phyloP scores from a whole-genome alignment of 352 stramenopile species.

The Elongisporangium senticosum region DNA sequence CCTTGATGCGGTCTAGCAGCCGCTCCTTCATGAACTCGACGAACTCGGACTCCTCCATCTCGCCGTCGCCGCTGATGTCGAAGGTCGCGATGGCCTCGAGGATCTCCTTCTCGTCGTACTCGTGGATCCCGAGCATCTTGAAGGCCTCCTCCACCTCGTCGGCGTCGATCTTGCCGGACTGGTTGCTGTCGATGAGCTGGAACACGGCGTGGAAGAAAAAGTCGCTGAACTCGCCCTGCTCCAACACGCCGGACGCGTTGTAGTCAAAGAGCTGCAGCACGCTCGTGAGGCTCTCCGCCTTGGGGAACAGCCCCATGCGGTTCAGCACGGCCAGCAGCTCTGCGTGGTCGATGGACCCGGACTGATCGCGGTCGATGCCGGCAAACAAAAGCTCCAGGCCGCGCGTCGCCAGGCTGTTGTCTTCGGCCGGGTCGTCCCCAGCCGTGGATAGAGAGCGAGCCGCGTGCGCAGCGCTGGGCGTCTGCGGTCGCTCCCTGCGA shows the following conservation, averaged over 20 bases:
- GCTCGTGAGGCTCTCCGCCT: conserved; percentile 31
- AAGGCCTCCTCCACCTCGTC: conserved; percentile 71
- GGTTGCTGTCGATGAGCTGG: conserved; percentile 65
- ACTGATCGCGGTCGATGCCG: conserved; percentile 60
- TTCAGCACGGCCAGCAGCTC: conserved; percentile 64
- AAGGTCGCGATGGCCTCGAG: conserved; percentile 54
- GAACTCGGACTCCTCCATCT: conserved; percentile 82
- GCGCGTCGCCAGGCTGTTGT: conserved; percentile 47
- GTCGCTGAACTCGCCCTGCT: conserved; percentile 52
- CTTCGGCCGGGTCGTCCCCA: conserved; percentile 9
- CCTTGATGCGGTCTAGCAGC: conserved; percentile 55
- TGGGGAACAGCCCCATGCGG: conserved; percentile 57
- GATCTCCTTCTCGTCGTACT: conserved; percentile 64
- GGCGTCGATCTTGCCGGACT: conserved; percentile 71
- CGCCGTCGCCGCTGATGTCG: conserved; percentile 68
- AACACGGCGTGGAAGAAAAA: conserved; percentile 78
- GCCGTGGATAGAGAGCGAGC: background rate
- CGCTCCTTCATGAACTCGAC: conserved; percentile 72
- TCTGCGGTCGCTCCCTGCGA: conserved; percentile 32
- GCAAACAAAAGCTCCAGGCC: conserved; percentile 59
- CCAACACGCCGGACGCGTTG: conserved; percentile 37
- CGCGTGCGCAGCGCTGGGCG: background rate
- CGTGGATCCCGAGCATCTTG: conserved; percentile 54
- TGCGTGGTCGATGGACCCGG: conserved; percentile 40
- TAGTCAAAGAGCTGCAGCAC: conserved; percentile 53